Base-by-base conservation (phyloP, 257 asterid species). In the Cinchona pubescens region DNA sequence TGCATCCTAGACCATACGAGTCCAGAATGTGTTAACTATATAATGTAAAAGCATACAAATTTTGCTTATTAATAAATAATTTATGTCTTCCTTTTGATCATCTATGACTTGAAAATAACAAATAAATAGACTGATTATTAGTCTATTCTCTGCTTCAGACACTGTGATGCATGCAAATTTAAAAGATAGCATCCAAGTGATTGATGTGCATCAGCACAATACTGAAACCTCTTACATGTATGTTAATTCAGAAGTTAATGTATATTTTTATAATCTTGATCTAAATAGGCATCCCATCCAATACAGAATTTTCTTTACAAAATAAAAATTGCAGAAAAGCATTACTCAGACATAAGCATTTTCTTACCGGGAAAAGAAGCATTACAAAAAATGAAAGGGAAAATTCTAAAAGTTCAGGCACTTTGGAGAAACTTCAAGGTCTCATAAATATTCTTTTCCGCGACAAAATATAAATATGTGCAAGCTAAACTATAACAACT, bases 381-480 rank as follows among this genome's bases (percentile, higher is more conserved):
- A 7, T 7, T 42, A 49, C 27, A 18, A 35, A 43, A 29, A 14
- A n/a, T 43, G 13, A 11, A 61, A 2, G n/a, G 49, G 1, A 51
- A 63, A 30, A 65, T 34, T 25, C 43, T 18, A 15, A n/a, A 48
- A 13, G 61, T 65, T 73, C 78, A 92, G 75, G 82, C 85, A 71
- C 87, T 86, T 82, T 88, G 86, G 35, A 95, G 97, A 78, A 95
- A 90, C 92, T 92, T 95, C 86, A 95, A 83, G 86, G 98, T 92
- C 80, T 95, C 98, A 56, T 89, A 96, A 2, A 95, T 91, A 71
- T 95, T 98, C 88, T 95, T 95, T 75, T 95, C 99, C n/a, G n/a
- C n/a, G n/a, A n/a, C n/a, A n/a, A n/a, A n/a, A n/a, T n/a, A n/a
- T n/a, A n/a, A n/a, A n/a, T n/a, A n/a, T n/a, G n/a, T n/a, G n/a